Base-by-base conservation (phyloP, 176 grass and related monocot genomes). In the Musa beccarii region DNA sequence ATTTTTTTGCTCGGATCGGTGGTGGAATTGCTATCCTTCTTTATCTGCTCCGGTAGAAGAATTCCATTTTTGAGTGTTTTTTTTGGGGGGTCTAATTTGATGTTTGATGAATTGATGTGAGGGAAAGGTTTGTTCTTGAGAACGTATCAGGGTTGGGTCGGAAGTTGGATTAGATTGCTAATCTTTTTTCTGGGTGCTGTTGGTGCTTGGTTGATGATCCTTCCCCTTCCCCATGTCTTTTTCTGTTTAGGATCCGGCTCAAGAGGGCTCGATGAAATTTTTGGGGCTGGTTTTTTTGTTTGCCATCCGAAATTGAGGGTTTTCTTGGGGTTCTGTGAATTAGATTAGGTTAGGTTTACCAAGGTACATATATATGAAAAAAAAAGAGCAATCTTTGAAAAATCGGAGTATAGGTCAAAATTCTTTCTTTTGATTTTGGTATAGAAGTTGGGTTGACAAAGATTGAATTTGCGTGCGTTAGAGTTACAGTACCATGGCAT, bases 271-370 rank as follows among this genome's bases (percentile, higher is more conserved):
- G 21, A 70, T 20, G 49, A 70, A 3, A 14, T 12, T 70, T 70
- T 70, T 49, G 68, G 68, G 68, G 34, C 17, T 20, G 43, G 7
- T 70, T 51, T 70, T 51, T 70, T 51, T 70, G 15, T 70, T 70
- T 70, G 68, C 68, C 51, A 51, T 70, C 68, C 68, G 51, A 70
- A 70, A 70, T 70, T 51, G 17, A 70, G 68, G 68, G 68, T 70
- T 70, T 70, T 70, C 68, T 70, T 70, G 34, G 68, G 28, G 2
- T 17, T 49, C 15, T 70, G 19, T 51, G 51, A 9, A 11, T 50
- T 70, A 51, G 65, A 6, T 51, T 70, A 52, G 68, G 8, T 70
- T 21, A 51, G 68, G 49, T 51, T 70, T 52, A 65, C 19, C 4
- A 2, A 65, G 21, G 50, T 49, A 51, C 16, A 17, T 51, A 52